These are phyloP conservation scores for Elaeis guineensis DNA, from an alignment of 176 grass and related monocot species.

Conservation along the genomic window DNA sequence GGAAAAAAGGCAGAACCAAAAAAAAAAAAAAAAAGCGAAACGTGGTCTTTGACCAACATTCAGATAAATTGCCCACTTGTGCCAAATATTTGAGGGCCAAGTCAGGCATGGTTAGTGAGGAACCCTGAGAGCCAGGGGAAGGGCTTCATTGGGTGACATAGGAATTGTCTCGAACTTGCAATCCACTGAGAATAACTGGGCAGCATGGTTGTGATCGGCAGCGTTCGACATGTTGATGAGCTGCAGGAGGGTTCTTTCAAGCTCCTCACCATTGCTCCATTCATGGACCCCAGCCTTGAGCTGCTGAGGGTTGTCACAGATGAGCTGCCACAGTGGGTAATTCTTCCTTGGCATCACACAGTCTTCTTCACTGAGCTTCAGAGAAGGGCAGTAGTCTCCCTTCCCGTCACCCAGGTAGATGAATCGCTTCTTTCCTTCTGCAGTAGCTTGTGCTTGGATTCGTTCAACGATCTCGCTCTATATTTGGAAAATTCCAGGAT, in stretches of 20 bases:
- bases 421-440: not conserved
- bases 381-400: slow-evolving; percentile 8
- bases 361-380: slow-evolving; percentile 3
- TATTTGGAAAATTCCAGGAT: not conserved
- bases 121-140: not conserved
- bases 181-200: not conserved
- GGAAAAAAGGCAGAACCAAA: no score
- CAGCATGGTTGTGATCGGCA: not conserved
- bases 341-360: slow-evolving; percentile 13
- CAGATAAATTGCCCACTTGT: no score
- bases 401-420: slow-evolving; percentile 15
- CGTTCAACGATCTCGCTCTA: slow-evolving; percentile 2
- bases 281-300: slow-evolving; percentile 2
- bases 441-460: not conserved
- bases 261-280: slow-evolving; percentile 12
- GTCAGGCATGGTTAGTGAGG: not conserved
- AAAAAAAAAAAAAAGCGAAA: no score
- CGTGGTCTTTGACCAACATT: no score
- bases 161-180: not conserved
- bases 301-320: not conserved
- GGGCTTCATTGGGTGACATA: not conserved
- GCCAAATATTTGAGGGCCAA: not conserved
- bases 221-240: not conserved
- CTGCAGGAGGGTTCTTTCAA: not conserved
- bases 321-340: slow-evolving; percentile 7